A percentile compares a stretch with the other conserved stretches of the same genome.
phyloP scores from a whole-genome alignment of 805 yeast genomes.

The Yamadazyma philogaea region DNA sequence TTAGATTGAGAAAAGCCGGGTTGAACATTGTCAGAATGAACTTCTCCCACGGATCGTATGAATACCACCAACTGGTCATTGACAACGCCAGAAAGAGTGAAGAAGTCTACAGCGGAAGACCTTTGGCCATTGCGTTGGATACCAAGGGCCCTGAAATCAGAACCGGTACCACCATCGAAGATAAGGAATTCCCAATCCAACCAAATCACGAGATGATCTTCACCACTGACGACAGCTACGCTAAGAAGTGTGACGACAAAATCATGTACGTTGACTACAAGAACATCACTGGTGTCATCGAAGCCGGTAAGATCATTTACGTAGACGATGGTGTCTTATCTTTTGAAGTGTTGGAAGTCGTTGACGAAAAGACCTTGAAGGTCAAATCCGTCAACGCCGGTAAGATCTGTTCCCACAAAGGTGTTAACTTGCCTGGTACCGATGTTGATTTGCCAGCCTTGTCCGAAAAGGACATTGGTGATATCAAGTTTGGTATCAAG shows the following conservation, averaged over 20 bases:
- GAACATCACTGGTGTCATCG: constrained; percentile 93
- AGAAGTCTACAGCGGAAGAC: constrained; percentile 88
- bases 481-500: constrained; percentile 92
- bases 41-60: constrained; percentile 98
- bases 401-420: constrained; percentile 95
- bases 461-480: constrained; percentile 93
- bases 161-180: constrained; percentile 89
- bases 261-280: constrained; percentile 89
- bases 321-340: constrained; percentile 97
- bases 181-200: constrained; percentile 75
- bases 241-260: constrained; percentile 68
- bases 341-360: constrained; percentile 83
- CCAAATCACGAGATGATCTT: constrained; percentile 89
- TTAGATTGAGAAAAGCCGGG: constrained; percentile 92
- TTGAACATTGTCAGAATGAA: constrained; percentile 97
- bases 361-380: constrained; percentile 76
- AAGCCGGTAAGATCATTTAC: constrained; percentile 84
- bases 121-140: constrained; percentile 96
- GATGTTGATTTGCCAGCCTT: constrained; percentile 98
- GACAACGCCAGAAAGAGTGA: constrained; percentile 96
- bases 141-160: constrained; percentile 99
- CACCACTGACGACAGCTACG: constrained; percentile 83
- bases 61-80: constrained; percentile 94
- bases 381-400: constrained; percentile 93
- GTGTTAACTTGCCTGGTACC: constrained; percentile 98